These are phyloP conservation scores for Rhododendron griersonianum DNA, from an alignment of 148 eudicot genomes.

Conservation along the genomic window DNA sequence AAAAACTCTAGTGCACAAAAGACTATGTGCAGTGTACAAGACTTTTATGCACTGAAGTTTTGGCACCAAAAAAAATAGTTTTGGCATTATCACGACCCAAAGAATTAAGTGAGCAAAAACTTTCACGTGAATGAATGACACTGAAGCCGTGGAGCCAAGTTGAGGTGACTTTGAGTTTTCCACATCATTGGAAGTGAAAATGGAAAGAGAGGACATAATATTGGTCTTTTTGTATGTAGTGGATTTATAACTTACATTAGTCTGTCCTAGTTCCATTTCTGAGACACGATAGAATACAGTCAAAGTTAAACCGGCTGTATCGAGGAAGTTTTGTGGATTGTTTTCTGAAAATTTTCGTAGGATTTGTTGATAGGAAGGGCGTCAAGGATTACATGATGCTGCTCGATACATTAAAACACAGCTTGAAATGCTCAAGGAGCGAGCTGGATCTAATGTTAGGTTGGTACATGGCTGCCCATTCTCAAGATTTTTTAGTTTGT, in stretches of 20 bases:
- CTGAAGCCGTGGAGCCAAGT: not conserved
- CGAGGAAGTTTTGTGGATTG: not conserved
- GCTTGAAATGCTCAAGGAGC: slow-evolving; percentile 51
- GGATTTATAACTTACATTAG: not conserved
- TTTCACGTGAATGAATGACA: not conserved
- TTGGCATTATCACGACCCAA: too few species aligned
- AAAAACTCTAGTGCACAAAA: too few species aligned
- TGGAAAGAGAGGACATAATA: not conserved
- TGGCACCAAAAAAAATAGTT: too few species aligned
- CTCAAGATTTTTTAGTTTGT: not conserved
- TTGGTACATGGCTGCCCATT: slow-evolving; percentile 22
- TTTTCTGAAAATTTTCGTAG: not conserved
- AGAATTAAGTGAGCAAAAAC: not conserved
- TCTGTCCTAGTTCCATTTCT: not conserved
- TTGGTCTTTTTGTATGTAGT: too few species aligned
- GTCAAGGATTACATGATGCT: slow-evolving; percentile 75
- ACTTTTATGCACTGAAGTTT: too few species aligned
- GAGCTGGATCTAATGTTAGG: slow-evolving; percentile 67
- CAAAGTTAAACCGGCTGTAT: not conserved
- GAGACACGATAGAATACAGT: not conserved
- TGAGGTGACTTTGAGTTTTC: not conserved
- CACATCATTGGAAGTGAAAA: not conserved
- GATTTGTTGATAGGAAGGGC: slow-evolving; percentile 60
- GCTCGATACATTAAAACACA: slow-evolving; percentile 70
- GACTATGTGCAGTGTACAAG: too few species aligned